These are phyloP conservation scores for Citrus trifoliata DNA, from an alignment of 345 rosid genomes.

Conservation along the genomic window DNA sequence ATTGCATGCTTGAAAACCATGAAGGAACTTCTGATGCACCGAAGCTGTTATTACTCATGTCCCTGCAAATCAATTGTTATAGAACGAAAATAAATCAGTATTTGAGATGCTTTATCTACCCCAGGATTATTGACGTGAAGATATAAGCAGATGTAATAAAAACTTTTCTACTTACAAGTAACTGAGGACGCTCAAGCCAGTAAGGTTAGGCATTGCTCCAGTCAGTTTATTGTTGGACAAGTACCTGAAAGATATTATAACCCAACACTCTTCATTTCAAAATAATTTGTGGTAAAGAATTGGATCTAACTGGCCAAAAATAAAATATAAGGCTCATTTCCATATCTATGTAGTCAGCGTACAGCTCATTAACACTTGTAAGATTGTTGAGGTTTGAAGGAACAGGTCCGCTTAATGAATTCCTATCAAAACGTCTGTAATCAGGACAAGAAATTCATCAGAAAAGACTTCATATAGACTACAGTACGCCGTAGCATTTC, in stretches of 20 bases:
- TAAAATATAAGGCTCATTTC: neutral
- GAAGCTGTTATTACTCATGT: constrained; percentile 75
- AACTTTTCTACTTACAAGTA: constrained; percentile 53
- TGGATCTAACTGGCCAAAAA: neutral
- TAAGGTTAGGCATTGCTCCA: constrained; percentile 64
- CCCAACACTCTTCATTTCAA: neutral
- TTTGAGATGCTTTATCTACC: neutral
- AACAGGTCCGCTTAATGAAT: constrained; percentile 44
- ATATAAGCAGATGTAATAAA: neutral
- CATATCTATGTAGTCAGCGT: constrained; percentile 28
- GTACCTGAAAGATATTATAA: constrained; percentile 39
- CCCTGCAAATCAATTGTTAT: constrained; percentile 46
- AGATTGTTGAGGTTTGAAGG: constrained; percentile 64
- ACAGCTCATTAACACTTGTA: constrained; percentile 54
- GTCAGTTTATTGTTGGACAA: constrained; percentile 64
- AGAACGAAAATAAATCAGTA: neutral
- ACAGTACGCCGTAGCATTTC: neutral
- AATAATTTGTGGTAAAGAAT: neutral
- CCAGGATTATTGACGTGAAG: neutral
- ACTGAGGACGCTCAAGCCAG: constrained; percentile 45
- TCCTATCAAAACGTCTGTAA: constrained; percentile 76
- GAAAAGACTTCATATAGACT: neutral
- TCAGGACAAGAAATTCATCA: constrained; percentile 9
- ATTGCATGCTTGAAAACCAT: constrained; percentile 48
- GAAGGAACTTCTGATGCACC: constrained; percentile 43